Conservation (phyloP, 2,329 filamentous ascomycete species). For the Acephala macrosclerotiorum region DNA sequence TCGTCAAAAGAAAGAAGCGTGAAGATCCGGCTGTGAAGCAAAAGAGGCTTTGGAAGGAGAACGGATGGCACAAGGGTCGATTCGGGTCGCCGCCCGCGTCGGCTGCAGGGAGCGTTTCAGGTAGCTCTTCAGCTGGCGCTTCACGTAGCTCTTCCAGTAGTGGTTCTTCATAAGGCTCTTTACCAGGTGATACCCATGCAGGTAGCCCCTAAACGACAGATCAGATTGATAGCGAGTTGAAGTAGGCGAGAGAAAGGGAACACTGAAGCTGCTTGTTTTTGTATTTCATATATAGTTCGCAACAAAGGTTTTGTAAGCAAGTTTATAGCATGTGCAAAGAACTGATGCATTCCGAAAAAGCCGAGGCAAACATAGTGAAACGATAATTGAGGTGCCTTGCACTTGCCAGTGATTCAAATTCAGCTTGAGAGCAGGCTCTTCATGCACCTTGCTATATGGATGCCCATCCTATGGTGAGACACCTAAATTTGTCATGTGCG, state of each 20-base stretch:
- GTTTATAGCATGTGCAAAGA: not conserved
- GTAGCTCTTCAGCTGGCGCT: not conserved
- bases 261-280: not conserved
- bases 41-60: not conserved
- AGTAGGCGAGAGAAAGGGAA: no score
- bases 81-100: not conserved
- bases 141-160: no score
- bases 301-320: not conserved
- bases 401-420: not conserved
- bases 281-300: not conserved
- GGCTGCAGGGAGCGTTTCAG: not conserved
- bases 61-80: not conserved
- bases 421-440: not conserved
- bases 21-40: not conserved
- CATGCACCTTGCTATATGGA: not conserved
- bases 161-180: no score
- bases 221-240: no score
- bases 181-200: no score
- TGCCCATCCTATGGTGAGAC: not conserved
- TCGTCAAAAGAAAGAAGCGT: not conserved
- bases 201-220: not conserved
- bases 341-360: not conserved
- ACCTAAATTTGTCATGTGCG: no score
- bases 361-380: not conserved
- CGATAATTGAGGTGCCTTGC: not conserved